Percentiles rank a stretch among this genome's conserved stretches.
phyloP scores from a whole-genome alignment of 352 stramenopile genomes.

The Halophytophthora polymorphica region DNA sequence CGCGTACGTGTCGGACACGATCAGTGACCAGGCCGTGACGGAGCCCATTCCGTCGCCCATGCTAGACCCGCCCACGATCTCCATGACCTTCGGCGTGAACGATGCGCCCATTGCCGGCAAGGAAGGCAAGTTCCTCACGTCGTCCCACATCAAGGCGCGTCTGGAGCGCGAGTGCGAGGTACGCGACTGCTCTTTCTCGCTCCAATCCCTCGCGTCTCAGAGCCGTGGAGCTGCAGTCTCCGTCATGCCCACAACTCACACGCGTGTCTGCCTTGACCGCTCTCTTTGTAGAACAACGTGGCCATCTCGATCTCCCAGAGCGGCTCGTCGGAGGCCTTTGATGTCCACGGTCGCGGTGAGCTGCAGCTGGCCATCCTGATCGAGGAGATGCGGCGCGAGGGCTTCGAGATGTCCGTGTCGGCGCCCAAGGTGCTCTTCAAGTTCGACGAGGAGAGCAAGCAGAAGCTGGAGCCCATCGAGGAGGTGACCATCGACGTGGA shows the following conservation, averaged over 20 bases:
- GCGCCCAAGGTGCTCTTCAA: slow-evolving; percentile 95
- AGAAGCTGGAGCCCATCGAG: slow-evolving; percentile 88
- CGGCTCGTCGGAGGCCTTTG: slow-evolving; percentile 89
- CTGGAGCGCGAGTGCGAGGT: slow-evolving; percentile 92
- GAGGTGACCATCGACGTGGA: slow-evolving; percentile 96
- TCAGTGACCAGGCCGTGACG: slow-evolving; percentile 67
- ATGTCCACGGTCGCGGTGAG: slow-evolving; percentile 95
- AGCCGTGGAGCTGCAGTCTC: no score
- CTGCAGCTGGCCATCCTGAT: slow-evolving; percentile 98
- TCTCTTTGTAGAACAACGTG: slow-evolving; percentile 92
- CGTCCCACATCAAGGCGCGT: slow-evolving; percentile 92
- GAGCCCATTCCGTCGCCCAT: slow-evolving; percentile 91
- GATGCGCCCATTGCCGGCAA: slow-evolving; percentile 94
- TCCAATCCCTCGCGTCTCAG: neutral
- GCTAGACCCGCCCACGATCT: slow-evolving; percentile 96
- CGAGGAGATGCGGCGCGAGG: slow-evolving; percentile 98
- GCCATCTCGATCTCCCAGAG: slow-evolving; percentile 91
- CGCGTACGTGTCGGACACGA: slow-evolving; percentile 88
- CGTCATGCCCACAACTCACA: no score
- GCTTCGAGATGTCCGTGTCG: slow-evolving; percentile 98
- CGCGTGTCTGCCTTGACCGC: neutral
- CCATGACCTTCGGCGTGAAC: slow-evolving; percentile 98
- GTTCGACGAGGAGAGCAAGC: slow-evolving; percentile 79
- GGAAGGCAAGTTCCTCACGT: slow-evolving; percentile 97
- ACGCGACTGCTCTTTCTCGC: slow-evolving; percentile 1